Conservation (phyloP, 306 rosid species). For the Echinosophora koreensis region DNA sequence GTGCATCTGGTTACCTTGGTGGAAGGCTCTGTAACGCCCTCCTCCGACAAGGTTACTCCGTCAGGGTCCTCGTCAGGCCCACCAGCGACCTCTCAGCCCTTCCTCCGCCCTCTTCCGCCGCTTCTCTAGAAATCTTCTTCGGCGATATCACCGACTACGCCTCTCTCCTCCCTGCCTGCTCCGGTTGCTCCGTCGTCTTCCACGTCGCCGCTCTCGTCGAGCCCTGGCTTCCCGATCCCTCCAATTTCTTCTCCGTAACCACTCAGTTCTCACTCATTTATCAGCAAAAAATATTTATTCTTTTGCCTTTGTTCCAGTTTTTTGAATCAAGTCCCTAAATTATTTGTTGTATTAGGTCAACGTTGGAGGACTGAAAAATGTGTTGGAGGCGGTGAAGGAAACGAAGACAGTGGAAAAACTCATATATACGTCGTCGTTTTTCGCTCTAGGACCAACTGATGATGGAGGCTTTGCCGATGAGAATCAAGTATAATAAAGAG, state of each 20-base stretch:
- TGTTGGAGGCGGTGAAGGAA: conserved; percentile 75
- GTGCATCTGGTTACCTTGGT: conserved; percentile 89
- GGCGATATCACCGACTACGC: conserved; percentile 81
- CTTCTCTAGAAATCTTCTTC: conserved; percentile 63
- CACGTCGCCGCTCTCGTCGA: conserved; percentile 93
- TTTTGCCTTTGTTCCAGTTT: not conserved
- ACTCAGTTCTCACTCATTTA: not conserved
- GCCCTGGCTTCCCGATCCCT: conserved; percentile 96
- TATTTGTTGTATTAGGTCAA: conserved; percentile 65
- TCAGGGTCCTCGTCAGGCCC: conserved; percentile 76
- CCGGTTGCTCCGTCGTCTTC: conserved; percentile 76
- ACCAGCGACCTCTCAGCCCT: conserved; percentile 85
- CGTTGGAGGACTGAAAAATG: conserved; percentile 77
- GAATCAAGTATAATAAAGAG: conserved; percentile 57
- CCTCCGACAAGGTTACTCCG: conserved; percentile 62
- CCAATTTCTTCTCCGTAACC: conserved; percentile 70
- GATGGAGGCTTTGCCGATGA: conserved; percentile 77
- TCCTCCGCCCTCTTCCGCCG: conserved; percentile 48
- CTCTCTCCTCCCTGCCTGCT: conserved; percentile 81
- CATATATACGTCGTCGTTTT: conserved; percentile 86
- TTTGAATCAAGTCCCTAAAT: not conserved
- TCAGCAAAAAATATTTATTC: not conserved
- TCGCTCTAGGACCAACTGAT: conserved; percentile 86
- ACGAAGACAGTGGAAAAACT: conserved; percentile 73
- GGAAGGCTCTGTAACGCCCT: conserved; percentile 79